Evolutionary conservation across 1,284 basidiomycete genomes (phyloP).

Genomic region (Sanghuangporus weigelae): DNA sequence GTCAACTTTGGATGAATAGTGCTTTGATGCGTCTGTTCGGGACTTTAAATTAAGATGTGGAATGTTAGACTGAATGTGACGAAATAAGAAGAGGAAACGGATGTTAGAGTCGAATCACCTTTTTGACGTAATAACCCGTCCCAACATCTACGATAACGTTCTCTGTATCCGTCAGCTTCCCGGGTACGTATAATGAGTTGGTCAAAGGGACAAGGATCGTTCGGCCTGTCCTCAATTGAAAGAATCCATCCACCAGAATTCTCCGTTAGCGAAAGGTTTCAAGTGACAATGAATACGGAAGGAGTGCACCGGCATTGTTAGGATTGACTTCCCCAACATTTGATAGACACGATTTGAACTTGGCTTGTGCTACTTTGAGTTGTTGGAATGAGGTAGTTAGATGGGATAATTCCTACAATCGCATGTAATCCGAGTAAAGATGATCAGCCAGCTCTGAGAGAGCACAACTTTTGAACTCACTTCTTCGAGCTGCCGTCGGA

Average conservation of each 20-base stretch:
- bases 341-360: constrained; percentile 86
- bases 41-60: constrained; percentile 41
- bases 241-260: not conserved
- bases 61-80: not conserved
- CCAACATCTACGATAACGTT: constrained; percentile 94
- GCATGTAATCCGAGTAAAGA: not conserved
- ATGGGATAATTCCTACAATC: constrained; percentile 80
- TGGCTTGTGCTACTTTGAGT: constrained; percentile 88
- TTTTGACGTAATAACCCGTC: constrained; percentile 95
- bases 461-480: constrained; percentile 35
- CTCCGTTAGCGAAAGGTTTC: not conserved
- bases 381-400: constrained; percentile 91
- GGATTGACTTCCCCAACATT: constrained; percentile 78
- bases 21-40: constrained; percentile 69
- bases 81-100: not conserved
- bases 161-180: constrained; percentile 78
- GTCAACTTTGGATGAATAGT: constrained; percentile 74
- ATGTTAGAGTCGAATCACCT: constrained; percentile 47
- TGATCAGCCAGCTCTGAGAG: not conserved
- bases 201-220: constrained; percentile 89
- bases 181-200: constrained; percentile 92
- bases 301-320: constrained; percentile 60
- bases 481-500: constrained; percentile 86
- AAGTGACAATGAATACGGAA: not conserved
- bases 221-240: constrained; percentile 44